phyloP scores from a whole-genome alignment of 164 flowering plant species.

The Platanus orientalis region DNA sequence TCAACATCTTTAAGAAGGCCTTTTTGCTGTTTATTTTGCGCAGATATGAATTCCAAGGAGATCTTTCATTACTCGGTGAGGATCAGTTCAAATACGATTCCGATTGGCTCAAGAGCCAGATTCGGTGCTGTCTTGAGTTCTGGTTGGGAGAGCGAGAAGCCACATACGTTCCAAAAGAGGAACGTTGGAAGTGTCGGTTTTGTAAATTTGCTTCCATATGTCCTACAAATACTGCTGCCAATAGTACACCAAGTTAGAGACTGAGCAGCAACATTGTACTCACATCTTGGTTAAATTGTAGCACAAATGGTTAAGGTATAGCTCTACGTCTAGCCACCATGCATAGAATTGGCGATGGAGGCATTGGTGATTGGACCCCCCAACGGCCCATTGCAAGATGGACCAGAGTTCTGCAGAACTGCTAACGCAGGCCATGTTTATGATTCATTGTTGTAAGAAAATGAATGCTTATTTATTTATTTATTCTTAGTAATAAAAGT shows the following conservation, averaged over 20 bases:
- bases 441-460: too few species aligned
- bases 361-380: too few species aligned
- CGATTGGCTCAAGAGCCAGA: constrained; percentile 48
- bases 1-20: neutral
- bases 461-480: too few species aligned
- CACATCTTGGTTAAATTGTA: neutral
- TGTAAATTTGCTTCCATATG: constrained; percentile 59
- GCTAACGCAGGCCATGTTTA: too few species aligned
- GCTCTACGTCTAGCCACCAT: too few species aligned
- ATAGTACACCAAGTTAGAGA: neutral
- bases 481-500: too few species aligned
- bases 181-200: constrained; percentile 73
- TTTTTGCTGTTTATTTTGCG: constrained; percentile 2
- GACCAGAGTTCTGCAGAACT: too few species aligned
- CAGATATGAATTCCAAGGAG: constrained; percentile 79
- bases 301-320: too few species aligned
- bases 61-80: constrained; percentile 67
- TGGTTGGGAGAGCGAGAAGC: constrained; percentile 75
- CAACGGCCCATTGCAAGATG: too few species aligned
- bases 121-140: constrained; percentile 49
- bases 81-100: constrained; percentile 46
- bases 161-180: constrained; percentile 44
- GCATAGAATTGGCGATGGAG: too few species aligned
- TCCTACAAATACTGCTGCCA: constrained; percentile 20
- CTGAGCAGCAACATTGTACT: neutral